Evolutionary conservation across 1,139 yeast genomes (phyloP).

Genomic region (Kurtzmaniella quercitrusa): DNA sequence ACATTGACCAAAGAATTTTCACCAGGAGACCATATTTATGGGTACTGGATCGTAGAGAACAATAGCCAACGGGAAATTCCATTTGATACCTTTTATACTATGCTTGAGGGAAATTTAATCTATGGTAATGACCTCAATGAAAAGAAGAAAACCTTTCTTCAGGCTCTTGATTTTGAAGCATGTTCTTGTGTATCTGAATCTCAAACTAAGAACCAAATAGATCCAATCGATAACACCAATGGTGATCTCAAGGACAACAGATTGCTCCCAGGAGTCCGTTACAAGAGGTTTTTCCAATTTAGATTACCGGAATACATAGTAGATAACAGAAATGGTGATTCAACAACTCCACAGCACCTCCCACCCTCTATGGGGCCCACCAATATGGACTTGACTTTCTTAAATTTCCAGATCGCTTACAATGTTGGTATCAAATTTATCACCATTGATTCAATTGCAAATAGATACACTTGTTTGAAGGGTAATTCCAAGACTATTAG

Average conservation of each 20-base stretch:
- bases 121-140: slow-evolving; percentile 10
- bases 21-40: slow-evolving; percentile 39
- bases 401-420: slow-evolving; percentile 31
- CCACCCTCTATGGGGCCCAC: slow-evolving; percentile 36
- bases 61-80: slow-evolving; percentile 21
- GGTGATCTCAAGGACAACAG: slow-evolving; percentile 20
- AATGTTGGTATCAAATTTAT: slow-evolving; percentile 39
- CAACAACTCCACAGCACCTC: slow-evolving; percentile 30
- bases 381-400: slow-evolving; percentile 18
- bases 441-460: slow-evolving; percentile 26
- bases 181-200: slow-evolving; percentile 41
- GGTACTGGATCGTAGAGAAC: slow-evolving; percentile 29
- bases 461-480: not conserved
- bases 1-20: slow-evolving; percentile 32
- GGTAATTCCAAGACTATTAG: slow-evolving; percentile 17
- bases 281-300: slow-evolving; percentile 23
- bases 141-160: slow-evolving; percentile 28
- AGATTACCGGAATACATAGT: slow-evolving; percentile 7
- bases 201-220: slow-evolving; percentile 36
- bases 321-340: slow-evolving; percentile 15
- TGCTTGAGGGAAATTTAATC: slow-evolving; percentile 34
- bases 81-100: slow-evolving; percentile 39
- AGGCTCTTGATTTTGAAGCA: slow-evolving; percentile 43
- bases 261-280: slow-evolving; percentile 24
- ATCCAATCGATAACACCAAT: slow-evolving; percentile 26